A percentile compares a stretch with the other conserved stretches of the same genome.
phyloP scores from a whole-genome alignment of 352 stramenopile species.

The Phytophthora pisi region DNA sequence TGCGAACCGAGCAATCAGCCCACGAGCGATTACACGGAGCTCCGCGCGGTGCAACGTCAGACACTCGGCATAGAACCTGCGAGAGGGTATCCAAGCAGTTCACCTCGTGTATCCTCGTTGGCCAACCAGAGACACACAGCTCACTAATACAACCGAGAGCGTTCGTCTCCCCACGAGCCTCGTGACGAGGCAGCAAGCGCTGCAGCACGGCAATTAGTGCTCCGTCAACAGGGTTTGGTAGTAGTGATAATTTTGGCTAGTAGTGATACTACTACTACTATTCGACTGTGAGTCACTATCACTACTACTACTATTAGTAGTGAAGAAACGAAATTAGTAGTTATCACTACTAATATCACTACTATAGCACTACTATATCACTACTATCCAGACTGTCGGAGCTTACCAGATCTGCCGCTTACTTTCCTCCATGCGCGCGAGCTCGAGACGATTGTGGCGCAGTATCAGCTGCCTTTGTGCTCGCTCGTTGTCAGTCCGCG shows the following conservation, averaged over 20 bases:
- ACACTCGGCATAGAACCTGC: constrained; percentile 17
- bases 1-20: constrained; percentile 3
- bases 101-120: no score
- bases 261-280: background rate
- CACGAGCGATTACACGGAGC: constrained; percentile 22
- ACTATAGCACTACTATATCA: background rate
- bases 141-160: no score
- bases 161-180: no score
- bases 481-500: background rate
- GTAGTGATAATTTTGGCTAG: no score
- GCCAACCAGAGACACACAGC: no score
- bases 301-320: background rate
- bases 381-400: background rate
- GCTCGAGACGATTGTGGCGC: background rate
- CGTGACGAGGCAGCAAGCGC: no score
- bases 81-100: no score
- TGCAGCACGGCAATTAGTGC: no score
- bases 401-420: background rate
- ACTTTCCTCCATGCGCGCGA: background rate
- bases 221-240: background rate
- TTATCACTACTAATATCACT: background rate
- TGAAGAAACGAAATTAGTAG: background rate
- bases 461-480: background rate
- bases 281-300: background rate
- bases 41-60: constrained; percentile 18